Evolutionary conservation across 2,329 filamentous ascomycete species (phyloP).

Genomic region (Verticillium isaacii): DNA sequence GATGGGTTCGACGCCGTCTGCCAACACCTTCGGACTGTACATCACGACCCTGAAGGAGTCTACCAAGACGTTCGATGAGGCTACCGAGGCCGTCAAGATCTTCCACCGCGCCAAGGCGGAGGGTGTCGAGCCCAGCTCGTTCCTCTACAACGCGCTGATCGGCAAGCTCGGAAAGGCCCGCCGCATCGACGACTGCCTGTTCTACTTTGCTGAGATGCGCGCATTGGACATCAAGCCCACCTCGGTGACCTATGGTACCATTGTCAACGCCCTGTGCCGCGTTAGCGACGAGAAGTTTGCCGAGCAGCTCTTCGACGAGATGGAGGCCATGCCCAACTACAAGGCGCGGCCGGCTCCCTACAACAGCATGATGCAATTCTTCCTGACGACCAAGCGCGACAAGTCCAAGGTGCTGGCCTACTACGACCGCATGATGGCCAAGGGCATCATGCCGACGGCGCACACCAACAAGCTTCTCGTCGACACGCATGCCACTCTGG

Average conservation of each 20-base stretch:
- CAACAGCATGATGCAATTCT: conserved; percentile 99
- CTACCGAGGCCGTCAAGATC: conserved; percentile 93
- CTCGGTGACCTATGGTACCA: conserved; percentile 95
- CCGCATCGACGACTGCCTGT: conserved; percentile 95
- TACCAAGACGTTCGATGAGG: conserved; percentile 96
- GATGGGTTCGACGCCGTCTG: conserved; percentile 87
- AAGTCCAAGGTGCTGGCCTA: conserved; percentile 90
- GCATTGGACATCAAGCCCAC: conserved; percentile 88
- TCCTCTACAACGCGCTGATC: conserved; percentile 96
- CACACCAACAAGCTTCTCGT: conserved; percentile 98
- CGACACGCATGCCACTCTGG: conserved; percentile 89
- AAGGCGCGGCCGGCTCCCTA: conserved; percentile 95
- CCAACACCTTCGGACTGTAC: conserved; percentile 97
- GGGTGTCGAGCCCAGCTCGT: conserved; percentile 92
- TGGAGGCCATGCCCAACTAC: conserved; percentile 99
- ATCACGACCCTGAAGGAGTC: conserved; percentile 99
- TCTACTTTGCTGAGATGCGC: conserved; percentile 98
- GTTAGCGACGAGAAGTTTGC: conserved; percentile 98
- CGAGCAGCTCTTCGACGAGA: conserved; percentile 96
- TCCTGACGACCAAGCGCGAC: conserved; percentile 94
- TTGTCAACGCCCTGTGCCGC: conserved; percentile 95
- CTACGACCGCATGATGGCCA: conserved; percentile 88
- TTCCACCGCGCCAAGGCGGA: conserved; percentile 92
- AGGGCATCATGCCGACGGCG: conserved; percentile 82
- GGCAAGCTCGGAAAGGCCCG: conserved; percentile 97